phyloP scores from a whole-genome alignment of 2,329 filamentous ascomycete genomes.

The Diaporthe sp. region DNA sequence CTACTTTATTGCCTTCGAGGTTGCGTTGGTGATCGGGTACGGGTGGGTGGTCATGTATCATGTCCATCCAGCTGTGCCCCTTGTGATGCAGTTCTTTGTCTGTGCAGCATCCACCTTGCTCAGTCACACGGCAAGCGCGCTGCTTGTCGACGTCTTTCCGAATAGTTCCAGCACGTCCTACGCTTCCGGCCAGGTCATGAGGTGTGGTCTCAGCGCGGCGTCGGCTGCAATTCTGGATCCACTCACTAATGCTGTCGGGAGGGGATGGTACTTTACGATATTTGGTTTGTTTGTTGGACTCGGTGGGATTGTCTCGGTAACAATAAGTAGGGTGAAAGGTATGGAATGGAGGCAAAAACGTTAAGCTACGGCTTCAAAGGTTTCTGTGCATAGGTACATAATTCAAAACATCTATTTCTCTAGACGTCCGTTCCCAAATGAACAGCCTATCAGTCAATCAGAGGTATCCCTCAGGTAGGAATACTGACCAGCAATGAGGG shows the following conservation, averaged over 20 bases:
- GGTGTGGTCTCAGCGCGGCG: conserved; percentile 15
- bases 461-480: neutral
- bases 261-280: conserved; percentile 19
- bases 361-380: neutral
- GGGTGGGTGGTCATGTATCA: neutral
- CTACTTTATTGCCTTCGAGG: conserved; percentile 1
- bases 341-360: conserved; percentile 13
- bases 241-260: neutral
- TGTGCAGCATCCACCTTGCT: conserved; percentile 6
- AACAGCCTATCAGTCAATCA: neutral
- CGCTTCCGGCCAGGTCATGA: conserved; percentile 11
- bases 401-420: neutral
- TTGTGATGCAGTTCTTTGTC: conserved; percentile 25
- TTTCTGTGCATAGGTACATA: neutral
- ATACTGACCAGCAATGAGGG: neutral
- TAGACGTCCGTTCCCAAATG: neutral
- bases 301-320: conserved; percentile 8
- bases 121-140: conserved; percentile 18
- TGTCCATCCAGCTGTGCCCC: conserved; percentile 14
- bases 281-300: conserved; percentile 20
- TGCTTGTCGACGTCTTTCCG: conserved; percentile 24
- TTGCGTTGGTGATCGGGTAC: conserved; percentile 10
- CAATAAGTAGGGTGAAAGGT: neutral
- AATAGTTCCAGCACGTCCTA: conserved; percentile 14
- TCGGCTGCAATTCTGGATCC: conserved; percentile 17